phyloP scores from a whole-genome alignment of 306 rosid genomes.

The Trifolium pratense region DNA sequence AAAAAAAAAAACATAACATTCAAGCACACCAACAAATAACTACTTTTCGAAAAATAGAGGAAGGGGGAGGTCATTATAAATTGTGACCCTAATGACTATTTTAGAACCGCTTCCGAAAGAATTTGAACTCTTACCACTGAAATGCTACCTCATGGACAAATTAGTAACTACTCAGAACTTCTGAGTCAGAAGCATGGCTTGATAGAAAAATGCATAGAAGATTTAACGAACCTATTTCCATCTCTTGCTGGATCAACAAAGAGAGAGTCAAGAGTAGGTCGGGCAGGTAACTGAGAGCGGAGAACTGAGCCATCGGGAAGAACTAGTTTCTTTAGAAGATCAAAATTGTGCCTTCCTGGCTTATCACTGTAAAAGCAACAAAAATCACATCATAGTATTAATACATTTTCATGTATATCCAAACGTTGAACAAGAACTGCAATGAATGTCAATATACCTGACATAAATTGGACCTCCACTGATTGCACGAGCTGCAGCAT shows the following conservation, averaged over 20 bases:
- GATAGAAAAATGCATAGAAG: not conserved
- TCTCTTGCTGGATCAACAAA: slow-evolving; percentile 97
- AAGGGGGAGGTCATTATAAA: too few relatives aligned
- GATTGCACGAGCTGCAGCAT: slow-evolving; percentile 10
- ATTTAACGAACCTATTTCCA: slow-evolving; percentile 62
- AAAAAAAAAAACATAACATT: too few relatives aligned
- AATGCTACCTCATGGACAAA: not conserved
- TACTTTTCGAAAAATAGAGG: too few relatives aligned
- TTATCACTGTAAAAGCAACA: slow-evolving; percentile 64
- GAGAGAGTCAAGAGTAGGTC: slow-evolving; percentile 83
- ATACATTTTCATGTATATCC: not conserved
- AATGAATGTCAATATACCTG: slow-evolving; percentile 53
- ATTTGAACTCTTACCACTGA: not conserved
- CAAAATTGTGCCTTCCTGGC: slow-evolving; percentile 93
- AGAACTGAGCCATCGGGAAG: slow-evolving; percentile 95
- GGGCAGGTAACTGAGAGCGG: slow-evolving; percentile 87
- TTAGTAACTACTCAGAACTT: not conserved
- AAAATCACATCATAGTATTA: not conserved
- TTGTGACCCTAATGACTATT: not conserved
- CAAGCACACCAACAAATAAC: not conserved
- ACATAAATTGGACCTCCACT: slow-evolving; percentile 96
- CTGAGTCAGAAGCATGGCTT: not conserved
- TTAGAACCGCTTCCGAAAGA: not conserved
- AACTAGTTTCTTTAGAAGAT: slow-evolving; percentile 82
- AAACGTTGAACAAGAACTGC: not conserved